Evolutionary conservation across 1,284 basidiomycete genomes (phyloP).

Genomic region (Irpex sp.): DNA sequence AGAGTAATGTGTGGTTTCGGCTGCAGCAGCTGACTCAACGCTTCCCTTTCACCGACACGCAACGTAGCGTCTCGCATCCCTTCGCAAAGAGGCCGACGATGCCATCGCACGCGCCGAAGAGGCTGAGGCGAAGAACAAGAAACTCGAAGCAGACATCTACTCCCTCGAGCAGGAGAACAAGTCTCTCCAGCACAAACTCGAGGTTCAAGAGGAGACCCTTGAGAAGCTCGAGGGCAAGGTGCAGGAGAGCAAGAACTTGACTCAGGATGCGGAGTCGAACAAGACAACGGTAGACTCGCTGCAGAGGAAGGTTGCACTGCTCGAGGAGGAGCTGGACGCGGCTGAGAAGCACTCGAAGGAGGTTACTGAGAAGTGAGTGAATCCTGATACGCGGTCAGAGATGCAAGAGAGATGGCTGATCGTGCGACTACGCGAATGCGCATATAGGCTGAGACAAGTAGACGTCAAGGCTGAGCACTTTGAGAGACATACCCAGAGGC

Average conservation of each 20-base stretch:
- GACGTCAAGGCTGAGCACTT: constrained; percentile 99
- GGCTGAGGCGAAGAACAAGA: constrained; percentile 87
- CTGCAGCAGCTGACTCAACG: too few species aligned
- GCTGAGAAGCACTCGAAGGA: constrained; percentile 98
- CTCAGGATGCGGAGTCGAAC: constrained; percentile 73
- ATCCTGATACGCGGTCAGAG: constrained; percentile 1
- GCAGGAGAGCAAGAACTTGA: constrained; percentile 63
- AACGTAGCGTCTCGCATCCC: constrained; percentile 59
- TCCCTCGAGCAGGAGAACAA: constrained; percentile 87
- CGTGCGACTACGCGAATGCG: constrained; percentile 7
- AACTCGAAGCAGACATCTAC: constrained; percentile 75
- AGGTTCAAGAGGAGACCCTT: constrained; percentile 68
- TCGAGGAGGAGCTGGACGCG: constrained; percentile 94
- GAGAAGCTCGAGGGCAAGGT: constrained; percentile 80
- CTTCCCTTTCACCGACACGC: background rate
- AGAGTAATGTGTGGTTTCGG: too few species aligned
- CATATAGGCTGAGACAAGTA: constrained; percentile 84
- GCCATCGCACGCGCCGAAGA: constrained; percentile 78
- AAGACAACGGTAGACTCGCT: constrained; percentile 78
- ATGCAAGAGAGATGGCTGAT: constrained; percentile 6
- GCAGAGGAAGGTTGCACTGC: constrained; percentile 81
- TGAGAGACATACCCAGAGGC: constrained; percentile 86
- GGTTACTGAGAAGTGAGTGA: constrained; percentile 90
- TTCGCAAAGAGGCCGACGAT: constrained; percentile 86
- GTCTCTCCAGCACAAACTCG: constrained; percentile 80